Percentiles rank a stretch among this genome's conserved stretches.
Evolutionary conservation across 2,329 filamentous ascomycete genomes (phyloP).

Genomic region (Xylaria sp.): DNA sequence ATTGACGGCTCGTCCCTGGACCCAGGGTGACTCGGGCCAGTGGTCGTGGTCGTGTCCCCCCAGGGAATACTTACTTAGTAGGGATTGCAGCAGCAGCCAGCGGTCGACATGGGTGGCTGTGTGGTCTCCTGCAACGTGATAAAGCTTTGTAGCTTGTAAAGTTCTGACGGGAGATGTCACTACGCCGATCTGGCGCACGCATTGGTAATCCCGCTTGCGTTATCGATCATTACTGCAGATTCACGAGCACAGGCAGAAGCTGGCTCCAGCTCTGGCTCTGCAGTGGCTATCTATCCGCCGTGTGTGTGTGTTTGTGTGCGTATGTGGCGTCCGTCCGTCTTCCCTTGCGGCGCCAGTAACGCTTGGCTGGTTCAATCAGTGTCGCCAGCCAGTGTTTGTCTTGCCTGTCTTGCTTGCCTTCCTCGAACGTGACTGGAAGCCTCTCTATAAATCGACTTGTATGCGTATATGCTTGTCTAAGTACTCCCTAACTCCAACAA

Average conservation of each 20-base stretch:
- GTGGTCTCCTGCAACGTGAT: conserved; percentile 19
- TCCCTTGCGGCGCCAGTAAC: background rate
- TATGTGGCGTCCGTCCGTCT: background rate
- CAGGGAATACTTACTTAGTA: background rate
- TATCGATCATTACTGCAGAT: conserved; percentile 21
- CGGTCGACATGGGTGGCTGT: conserved; percentile 19
- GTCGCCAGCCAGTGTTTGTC: conserved; percentile 10
- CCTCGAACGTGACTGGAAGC: conserved; percentile 4
- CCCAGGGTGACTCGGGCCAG: background rate
- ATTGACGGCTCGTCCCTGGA: conserved; percentile 1
- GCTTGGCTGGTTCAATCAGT: background rate
- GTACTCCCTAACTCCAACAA: conserved; percentile 14
- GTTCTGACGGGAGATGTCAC: conserved; percentile 32
- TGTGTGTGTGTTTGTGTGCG: conserved; percentile 11
- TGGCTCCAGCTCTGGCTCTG: background rate
- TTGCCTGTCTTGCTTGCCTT: background rate
- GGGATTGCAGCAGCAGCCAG: conserved; percentile 1
- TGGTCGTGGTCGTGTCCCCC: background rate
- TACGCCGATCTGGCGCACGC: conserved; percentile 18
- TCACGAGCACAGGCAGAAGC: background rate
- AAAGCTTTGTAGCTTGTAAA: conserved; percentile 16
- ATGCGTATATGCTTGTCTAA: background rate
- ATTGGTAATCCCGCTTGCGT: conserved; percentile 22
- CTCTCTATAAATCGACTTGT: background rate
- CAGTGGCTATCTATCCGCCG: background rate